phyloP scores from a whole-genome alignment of 2,329 filamentous ascomycete species.

The Fusarium sp. region DNA sequence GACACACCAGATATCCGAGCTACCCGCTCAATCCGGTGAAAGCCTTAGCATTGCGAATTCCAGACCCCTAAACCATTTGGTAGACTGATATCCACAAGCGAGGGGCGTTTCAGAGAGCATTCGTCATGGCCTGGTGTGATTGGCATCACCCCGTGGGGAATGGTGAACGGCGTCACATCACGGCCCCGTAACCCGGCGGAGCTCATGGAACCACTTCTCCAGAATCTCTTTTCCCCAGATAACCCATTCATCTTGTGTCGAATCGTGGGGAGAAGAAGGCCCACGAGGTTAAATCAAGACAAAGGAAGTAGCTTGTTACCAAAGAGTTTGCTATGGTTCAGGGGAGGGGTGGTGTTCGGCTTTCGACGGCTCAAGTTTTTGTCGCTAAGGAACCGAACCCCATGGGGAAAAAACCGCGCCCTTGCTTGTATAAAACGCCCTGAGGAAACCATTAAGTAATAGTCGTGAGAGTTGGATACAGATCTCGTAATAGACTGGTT shows the following conservation, averaged over 20 bases:
- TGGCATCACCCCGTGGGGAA: background rate
- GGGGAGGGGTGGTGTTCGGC: constrained; percentile 15
- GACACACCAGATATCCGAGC: background rate
- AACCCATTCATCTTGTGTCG: background rate
- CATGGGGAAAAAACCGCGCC: constrained; percentile 25
- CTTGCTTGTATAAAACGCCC: too few relatives aligned
- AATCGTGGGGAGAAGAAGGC: constrained; percentile 7
- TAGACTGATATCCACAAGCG: background rate
- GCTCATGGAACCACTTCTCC: constrained; percentile 15
- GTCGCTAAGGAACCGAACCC: constrained; percentile 13
- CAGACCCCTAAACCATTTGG: background rate
- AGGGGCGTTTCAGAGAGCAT: background rate
- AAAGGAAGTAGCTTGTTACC: constrained; percentile 1
- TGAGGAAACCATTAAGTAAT: constrained; percentile 36
- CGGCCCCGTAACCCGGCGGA: constrained; percentile 7
- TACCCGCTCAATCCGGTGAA: background rate
- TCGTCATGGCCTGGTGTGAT: background rate
- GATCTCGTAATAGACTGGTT: constrained; percentile 26
- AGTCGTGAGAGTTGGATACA: constrained; percentile 6
- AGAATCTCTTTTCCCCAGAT: constrained; percentile 6
- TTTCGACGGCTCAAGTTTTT: constrained; percentile 22
- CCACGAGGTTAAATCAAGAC: constrained; percentile 24
- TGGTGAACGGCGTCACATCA: background rate
- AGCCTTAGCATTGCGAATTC: background rate
- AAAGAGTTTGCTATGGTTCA: background rate